These are phyloP conservation scores for Mucuna pruriens DNA, from an alignment of 306 rosid species.

Conservation along the genomic window DNA sequence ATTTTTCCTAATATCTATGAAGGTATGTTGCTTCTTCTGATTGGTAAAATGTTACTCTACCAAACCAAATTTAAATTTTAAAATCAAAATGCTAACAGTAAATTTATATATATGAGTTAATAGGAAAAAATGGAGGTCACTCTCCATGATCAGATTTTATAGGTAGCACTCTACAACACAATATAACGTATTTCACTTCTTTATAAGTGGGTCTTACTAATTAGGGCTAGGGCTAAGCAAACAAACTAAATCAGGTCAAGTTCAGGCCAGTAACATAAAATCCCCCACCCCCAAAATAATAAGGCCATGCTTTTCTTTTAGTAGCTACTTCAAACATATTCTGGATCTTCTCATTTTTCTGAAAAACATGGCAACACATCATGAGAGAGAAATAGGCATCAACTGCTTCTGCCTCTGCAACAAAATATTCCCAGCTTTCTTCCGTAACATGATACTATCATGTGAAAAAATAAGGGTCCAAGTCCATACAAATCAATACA, in stretches of 20 bases:
- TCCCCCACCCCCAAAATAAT: neutral
- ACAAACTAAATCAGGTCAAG: conserved; percentile 13
- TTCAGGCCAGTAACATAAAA: neutral
- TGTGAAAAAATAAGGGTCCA: conserved; percentile 1
- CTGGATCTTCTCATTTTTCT: neutral
- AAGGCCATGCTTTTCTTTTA: neutral
- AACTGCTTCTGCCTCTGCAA: neutral
- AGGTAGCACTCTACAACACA: neutral
- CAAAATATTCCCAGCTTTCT: neutral
- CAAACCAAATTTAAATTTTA: neutral
- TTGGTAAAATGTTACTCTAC: neutral
- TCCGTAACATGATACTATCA: neutral
- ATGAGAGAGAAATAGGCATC: neutral
- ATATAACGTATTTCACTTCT: conserved; percentile 1
- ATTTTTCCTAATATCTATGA: neutral
- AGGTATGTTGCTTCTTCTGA: neutral
- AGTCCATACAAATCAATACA: neutral
- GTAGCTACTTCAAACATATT: neutral
- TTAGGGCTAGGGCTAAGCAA: neutral
- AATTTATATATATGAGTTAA: neutral
- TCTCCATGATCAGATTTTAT: conserved; percentile 11
- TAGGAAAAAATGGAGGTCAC: neutral
- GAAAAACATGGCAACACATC: neutral
- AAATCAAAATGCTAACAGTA: neutral
- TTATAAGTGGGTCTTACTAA: neutral